A percentile compares a stretch with the other conserved stretches of the same genome.
These are phyloP conservation scores for Boletellus emodensis DNA, from an alignment of 768 basidiomycete genomes.

Conservation along the genomic window DNA sequence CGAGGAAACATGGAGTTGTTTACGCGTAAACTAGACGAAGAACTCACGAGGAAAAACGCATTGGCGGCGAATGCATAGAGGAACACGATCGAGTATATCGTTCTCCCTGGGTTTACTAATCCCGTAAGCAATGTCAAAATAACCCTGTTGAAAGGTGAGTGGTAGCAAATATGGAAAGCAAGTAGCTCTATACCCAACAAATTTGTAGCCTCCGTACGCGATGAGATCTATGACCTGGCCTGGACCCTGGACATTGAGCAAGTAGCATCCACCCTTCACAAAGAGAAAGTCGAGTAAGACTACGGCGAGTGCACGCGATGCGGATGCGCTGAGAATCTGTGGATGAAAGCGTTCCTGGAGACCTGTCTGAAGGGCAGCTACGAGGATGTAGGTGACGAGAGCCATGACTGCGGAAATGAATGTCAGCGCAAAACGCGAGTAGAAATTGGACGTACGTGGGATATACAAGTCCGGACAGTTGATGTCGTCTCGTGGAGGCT, in stretches of 20 bases:
- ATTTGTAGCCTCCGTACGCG: conserved; percentile 96
- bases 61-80: conserved; percentile 85
- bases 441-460: conserved; percentile 52
- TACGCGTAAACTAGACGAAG: background rate
- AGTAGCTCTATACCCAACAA: conserved; percentile 68
- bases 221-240: conserved; percentile 76
- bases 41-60: conserved; percentile 84
- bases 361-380: conserved; percentile 82
- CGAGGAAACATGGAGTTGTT: background rate
- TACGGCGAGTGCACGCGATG: conserved; percentile 80
- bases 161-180: background rate
- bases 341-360: conserved; percentile 83
- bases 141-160: conserved; percentile 49
- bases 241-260: conserved; percentile 78
- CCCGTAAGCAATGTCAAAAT: conserved; percentile 75
- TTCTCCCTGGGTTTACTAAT: conserved; percentile 57
- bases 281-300: conserved; percentile 85
- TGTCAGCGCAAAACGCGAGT: conserved; percentile 2
- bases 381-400: conserved; percentile 89
- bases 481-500: conserved; percentile 88
- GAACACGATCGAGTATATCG: conserved; percentile 69
- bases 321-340: conserved; percentile 79
- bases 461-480: conserved; percentile 98
- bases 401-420: conserved; percentile 71
- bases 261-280: conserved; percentile 89